Evolutionary conservation across 495 filamentous ascomycete species (phyloP), one percentile per base, ranked within the genome.

Genomic region (Clohesyomyces aquaticus): DNA sequence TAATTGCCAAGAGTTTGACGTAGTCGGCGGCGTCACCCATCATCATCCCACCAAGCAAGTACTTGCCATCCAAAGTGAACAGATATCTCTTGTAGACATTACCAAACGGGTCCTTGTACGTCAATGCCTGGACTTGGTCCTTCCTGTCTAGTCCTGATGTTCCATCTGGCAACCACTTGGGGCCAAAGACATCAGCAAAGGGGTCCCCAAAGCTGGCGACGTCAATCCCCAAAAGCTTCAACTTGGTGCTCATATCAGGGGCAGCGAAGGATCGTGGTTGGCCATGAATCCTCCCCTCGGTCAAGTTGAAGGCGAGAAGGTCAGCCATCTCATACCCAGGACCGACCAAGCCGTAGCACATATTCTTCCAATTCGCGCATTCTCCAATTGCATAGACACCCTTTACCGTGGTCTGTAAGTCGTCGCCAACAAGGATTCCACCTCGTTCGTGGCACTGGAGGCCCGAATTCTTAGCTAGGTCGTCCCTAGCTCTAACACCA

Each of bases 241-340:
- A 74, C 73, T 96, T 97, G 0, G 93, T 97, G 76, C 91, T 96
- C n/a, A 96, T 78, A 70, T 97, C 92, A 0, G 93, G 93, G 22
- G 88, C 79, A 63, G 89, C 89, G 79, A 94, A 96, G 53, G 80
- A 75, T 57, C 86, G 81, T 4, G 84, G 83, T 10, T 83, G 71
- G 63, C 26, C 2, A 38, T 94, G 88, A 0, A 82, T 79, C 70
- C 87, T 86, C 4, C 88, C 83, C 72, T 96, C 87, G 4, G 91
- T 93, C 45, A 97, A 82, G 72, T 97, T 97, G 77, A 92, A 96
- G 19, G 93, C 82, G 2, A 96, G 81, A 4, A 97, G 87, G 70
- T 97, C 93, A 0, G 93, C 93, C 93, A 97, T 97, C 74, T 96
- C 93, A 46, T 96, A 83, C 6, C 93, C 93, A 0, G 93, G 93